Base-by-base conservation (phyloP, 371 early-diverging fungal genomes). In the Conidiobolus incongruus region DNA sequence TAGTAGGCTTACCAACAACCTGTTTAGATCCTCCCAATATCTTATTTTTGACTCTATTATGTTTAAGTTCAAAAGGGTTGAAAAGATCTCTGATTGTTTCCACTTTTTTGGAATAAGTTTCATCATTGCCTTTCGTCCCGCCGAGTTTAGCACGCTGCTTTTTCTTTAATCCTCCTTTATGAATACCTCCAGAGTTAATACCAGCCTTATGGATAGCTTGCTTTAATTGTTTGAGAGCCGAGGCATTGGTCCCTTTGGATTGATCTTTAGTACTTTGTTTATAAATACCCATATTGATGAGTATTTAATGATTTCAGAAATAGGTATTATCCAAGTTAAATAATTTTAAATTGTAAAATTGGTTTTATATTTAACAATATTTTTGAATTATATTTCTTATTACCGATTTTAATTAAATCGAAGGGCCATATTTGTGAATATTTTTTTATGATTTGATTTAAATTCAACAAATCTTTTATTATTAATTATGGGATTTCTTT, bases 21-120 rank as follows among this genome's bases (percentile, higher is more conserved):
- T 90, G 90, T 48, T 83, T 87, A 51, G 78, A 83, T 20, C 85
- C 65, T n/a, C 81, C 82, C n/a, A 91, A 52, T 6, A 91, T 76
- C 32, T 81, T 75, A 52, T 85, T 75, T 61, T 94, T 90, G 36
- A 60, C 60, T 16, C 62, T 64, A 43, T 70, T 74, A 24, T 70
- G 53, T 55, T 89, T 81, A 47, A 77, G 55, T 49, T 94, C 96
- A 48, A 90, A 95, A 1, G 91, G 93, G 58, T 91, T 95, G 49
- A 63, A 63, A 32, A 54, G 65, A 10, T 61, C 68, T 40, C 65
- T 63, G 46, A 70, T 69, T 47, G 63, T 51, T 0, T 56, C 49
- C 24, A 75, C 47, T 41, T 70, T 72, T 26, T 62, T 63, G 34
- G 55, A 55, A 24, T 52, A 51, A 52, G 62, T 60, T 52, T 67